phyloP scores from a whole-genome alignment of 2,329 filamentous ascomycete genomes.

The Pseudocercospora cruenta region DNA sequence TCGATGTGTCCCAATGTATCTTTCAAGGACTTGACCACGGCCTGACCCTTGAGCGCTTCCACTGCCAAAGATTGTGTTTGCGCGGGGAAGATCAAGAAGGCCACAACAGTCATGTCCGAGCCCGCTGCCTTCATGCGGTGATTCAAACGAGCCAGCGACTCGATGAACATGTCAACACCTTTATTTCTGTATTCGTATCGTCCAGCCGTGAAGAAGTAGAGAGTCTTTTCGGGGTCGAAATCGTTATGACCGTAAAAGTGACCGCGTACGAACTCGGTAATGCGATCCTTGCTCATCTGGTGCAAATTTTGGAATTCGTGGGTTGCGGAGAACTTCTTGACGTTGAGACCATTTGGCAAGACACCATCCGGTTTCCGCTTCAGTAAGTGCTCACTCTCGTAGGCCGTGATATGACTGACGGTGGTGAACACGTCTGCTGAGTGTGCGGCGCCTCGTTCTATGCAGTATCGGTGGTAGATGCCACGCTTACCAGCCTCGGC shows the following conservation, averaged over 20 bases:
- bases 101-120: conserved; percentile 91
- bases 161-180: conserved; percentile 99
- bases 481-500: conserved; percentile 95
- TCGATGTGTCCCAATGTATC: conserved; percentile 94
- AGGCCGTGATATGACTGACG: conserved; percentile 97
- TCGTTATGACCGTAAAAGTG: conserved; percentile 99
- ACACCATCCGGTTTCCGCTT: conserved; percentile 98
- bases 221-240: conserved; percentile 92
- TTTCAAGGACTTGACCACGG: conserved; percentile 92
- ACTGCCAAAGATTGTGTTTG: conserved; percentile 94
- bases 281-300: conserved; percentile 95
- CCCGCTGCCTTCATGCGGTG: conserved; percentile 83
- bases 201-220: conserved; percentile 96
- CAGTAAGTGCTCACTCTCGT: conserved; percentile 94
- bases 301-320: conserved; percentile 99
- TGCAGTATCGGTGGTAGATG: conserved; percentile 98
- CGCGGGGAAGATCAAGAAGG: conserved; percentile 98
- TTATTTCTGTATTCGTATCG: conserved; percentile 99
- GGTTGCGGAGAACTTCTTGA: conserved; percentile 97
- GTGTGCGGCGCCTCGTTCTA: conserved; percentile 91
- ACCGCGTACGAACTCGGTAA: conserved; percentile 95
- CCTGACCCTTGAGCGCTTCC: conserved; percentile 93
- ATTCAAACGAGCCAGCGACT: conserved; percentile 91
- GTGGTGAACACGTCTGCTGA: conserved; percentile 96
- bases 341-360: conserved; percentile 92